phyloP scores from a whole-genome alignment of 331 rosid genomes.

The Quercus phellos region DNA sequence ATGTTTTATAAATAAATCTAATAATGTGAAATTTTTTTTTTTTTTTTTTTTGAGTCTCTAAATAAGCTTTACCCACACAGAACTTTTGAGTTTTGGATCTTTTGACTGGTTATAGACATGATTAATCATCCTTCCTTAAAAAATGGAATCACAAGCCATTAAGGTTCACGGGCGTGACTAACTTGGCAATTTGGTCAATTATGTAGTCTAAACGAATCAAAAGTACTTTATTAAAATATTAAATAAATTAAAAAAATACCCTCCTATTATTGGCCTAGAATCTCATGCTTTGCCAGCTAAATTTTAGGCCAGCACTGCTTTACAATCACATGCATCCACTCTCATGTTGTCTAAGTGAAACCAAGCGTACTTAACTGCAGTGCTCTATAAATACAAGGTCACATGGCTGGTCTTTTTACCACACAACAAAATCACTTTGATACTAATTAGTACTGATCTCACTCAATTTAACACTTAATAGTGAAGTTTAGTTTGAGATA shows the following conservation, averaged over 20 bases:
- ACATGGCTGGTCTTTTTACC: neutral
- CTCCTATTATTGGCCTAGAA: neutral
- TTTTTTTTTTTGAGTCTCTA: no score
- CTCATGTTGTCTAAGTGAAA: neutral
- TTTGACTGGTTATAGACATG: neutral
- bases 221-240: neutral
- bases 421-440: neutral
- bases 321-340: slow-evolving; percentile 3
- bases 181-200: slow-evolving; percentile 22
- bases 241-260: neutral
- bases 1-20: no score
- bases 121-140: neutral
- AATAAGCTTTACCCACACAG: no score
- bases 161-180: slow-evolving; percentile 49
- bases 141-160: neutral
- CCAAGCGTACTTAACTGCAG: neutral
- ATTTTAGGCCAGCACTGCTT: slow-evolving; percentile 2
- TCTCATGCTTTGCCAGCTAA: slow-evolving; percentile 16
- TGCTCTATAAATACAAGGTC: slow-evolving; percentile 17
- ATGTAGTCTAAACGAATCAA: slow-evolving; percentile 4
- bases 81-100: no score
- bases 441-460: no score
- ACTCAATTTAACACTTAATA: no score
- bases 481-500: neutral
- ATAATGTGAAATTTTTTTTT: no score